phyloP scores from a whole-genome alignment of 257 asterid species.

The Prunella vulgaris region DNA sequence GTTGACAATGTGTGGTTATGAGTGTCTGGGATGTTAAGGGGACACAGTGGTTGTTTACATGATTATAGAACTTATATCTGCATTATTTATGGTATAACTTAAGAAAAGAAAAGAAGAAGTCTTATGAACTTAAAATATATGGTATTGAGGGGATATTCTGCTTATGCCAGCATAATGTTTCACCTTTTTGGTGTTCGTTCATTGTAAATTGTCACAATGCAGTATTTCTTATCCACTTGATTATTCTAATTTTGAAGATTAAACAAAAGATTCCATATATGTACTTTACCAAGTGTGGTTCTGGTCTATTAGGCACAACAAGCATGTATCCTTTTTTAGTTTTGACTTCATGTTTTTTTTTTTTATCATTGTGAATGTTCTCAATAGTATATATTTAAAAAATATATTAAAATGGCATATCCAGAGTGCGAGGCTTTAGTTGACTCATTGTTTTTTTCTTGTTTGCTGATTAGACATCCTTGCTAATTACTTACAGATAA shows the following conservation, averaged over 20 bases:
- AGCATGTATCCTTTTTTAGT: neutral
- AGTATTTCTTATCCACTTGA: neutral
- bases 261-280: neutral
- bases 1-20: neutral
- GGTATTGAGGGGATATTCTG: neutral
- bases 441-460: no score
- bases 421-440: neutral
- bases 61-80: neutral
- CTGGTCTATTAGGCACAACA: neutral
- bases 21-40: neutral
- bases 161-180: neutral
- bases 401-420: neutral
- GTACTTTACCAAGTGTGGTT: neutral
- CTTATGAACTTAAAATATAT: neutral
- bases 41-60: neutral
- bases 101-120: neutral
- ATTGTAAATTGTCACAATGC: neutral
- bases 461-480: neutral
- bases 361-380: neutral
- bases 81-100: neutral
- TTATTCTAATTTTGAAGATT: neutral
- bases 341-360: neutral
- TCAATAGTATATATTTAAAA: neutral
- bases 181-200: neutral
- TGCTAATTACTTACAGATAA: neutral